phyloP scores from a whole-genome alignment of 2,329 filamentous ascomycete species.

The Penicillium sp. region DNA sequence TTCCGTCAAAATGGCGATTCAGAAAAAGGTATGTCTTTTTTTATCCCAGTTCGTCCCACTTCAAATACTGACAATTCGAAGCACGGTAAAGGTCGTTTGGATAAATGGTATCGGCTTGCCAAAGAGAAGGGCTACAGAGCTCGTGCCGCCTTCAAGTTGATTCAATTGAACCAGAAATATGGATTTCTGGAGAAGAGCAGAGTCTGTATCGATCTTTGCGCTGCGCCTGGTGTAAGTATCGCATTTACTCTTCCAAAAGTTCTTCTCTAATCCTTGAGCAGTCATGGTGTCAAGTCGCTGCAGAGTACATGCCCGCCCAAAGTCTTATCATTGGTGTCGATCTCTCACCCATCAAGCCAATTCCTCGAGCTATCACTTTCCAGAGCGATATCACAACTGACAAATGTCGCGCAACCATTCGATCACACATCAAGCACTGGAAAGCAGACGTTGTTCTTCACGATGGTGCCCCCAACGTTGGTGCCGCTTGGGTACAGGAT shows the following conservation, averaged over 20 bases:
- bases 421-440: constrained; percentile 88
- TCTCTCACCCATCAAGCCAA: constrained; percentile 90
- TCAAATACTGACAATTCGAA: constrained; percentile 37
- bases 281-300: constrained; percentile 96
- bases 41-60: constrained; percentile 1
- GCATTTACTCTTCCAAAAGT: neutral
- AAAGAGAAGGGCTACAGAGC: constrained; percentile 98
- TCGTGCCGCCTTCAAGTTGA: constrained; percentile 94
- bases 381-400: constrained; percentile 98
- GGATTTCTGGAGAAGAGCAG: constrained; percentile 95
- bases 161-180: constrained; percentile 99
- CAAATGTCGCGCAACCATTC: constrained; percentile 86
- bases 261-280: constrained; percentile 36
- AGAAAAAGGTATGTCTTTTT: constrained; percentile 69
- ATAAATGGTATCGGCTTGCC: constrained; percentile 98
- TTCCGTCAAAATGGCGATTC: constrained; percentile 72
- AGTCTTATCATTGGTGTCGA: constrained; percentile 94
- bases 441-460: constrained; percentile 95
- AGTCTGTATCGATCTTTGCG: constrained; percentile 95
- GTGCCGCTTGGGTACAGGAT: constrained; percentile 97
- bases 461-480: constrained; percentile 96
- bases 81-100: constrained; percentile 95
- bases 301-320: constrained; percentile 87
- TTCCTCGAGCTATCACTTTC: constrained; percentile 90
- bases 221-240: constrained; percentile 77